Conservation (phyloP, 2,329 filamentous ascomycete species). For the Fusarium sp. region DNA sequence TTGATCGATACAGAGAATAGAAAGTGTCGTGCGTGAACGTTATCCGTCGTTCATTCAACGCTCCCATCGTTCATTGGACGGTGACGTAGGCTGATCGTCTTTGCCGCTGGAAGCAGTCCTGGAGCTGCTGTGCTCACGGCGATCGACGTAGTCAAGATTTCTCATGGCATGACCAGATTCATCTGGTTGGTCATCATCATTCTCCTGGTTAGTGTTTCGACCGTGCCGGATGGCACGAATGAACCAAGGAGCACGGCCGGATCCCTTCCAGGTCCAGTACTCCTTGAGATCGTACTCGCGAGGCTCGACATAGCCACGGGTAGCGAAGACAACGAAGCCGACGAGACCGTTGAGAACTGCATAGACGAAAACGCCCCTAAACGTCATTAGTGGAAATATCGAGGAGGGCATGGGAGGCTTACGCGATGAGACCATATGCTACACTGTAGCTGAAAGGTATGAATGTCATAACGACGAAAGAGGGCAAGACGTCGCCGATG, state of each 20-base stretch:
- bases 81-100: slow-evolving; percentile 39
- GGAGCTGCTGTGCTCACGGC: slow-evolving; percentile 31
- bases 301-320: slow-evolving; percentile 58
- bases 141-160: slow-evolving; percentile 14
- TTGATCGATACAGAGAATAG: slow-evolving; percentile 20
- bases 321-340: slow-evolving; percentile 58
- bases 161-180: slow-evolving; percentile 25
- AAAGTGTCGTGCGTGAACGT: background rate
- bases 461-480: slow-evolving; percentile 78
- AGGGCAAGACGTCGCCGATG: slow-evolving; percentile 79
- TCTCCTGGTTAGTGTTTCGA: background rate
- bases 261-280: slow-evolving; percentile 66
- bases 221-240: slow-evolving; percentile 52
- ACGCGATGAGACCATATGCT: slow-evolving; percentile 81
- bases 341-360: slow-evolving; percentile 62
- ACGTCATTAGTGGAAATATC: slow-evolving; percentile 6
- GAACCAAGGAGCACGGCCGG: slow-evolving; percentile 61
- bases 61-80: slow-evolving; percentile 31
- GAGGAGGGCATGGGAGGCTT: slow-evolving; percentile 47
- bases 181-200: slow-evolving; percentile 16
- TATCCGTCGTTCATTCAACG: background rate
- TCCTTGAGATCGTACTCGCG: slow-evolving; percentile 66
- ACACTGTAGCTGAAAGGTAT: slow-evolving; percentile 86
- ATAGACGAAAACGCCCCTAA: slow-evolving; percentile 66
- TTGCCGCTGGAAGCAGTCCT: slow-evolving; percentile 41